Conservation (phyloP, 2,329 filamentous ascomycete genomes). For the Triangularia verruculosa region DNA sequence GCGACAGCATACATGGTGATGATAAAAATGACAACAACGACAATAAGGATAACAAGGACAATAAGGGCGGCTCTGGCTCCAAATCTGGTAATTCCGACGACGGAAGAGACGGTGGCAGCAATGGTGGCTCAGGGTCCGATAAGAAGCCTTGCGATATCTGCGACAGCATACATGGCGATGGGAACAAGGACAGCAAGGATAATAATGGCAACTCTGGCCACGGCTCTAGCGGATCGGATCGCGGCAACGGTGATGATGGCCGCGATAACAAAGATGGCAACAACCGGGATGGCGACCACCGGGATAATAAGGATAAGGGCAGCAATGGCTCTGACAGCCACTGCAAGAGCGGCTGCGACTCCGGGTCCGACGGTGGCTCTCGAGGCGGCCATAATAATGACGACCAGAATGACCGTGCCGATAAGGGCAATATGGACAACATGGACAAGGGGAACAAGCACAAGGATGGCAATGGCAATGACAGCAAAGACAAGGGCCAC, state of each 20-base stretch:
- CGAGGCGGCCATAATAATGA: neutral
- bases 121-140: neutral
- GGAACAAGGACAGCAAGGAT: neutral
- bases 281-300: neutral
- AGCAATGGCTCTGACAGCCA: neutral
- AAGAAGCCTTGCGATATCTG: slow-evolving; percentile 2
- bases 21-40: neutral
- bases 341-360: neutral
- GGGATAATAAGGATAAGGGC: neutral
- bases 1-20: neutral
- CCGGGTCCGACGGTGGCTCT: neutral
- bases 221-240: neutral
- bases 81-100: neutral
- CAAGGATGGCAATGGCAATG: too few species aligned
- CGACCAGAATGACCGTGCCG: neutral
- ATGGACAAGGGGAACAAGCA: neutral
- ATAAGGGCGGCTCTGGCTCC: neutral
- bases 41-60: neutral
- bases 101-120: neutral
- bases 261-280: neutral
- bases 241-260: neutral
- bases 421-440: neutral
- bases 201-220: neutral
- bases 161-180: neutral
- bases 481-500: neutral